phyloP scores from a whole-genome alignment of 306 rosid genomes.

The Vicia sativa region DNA sequence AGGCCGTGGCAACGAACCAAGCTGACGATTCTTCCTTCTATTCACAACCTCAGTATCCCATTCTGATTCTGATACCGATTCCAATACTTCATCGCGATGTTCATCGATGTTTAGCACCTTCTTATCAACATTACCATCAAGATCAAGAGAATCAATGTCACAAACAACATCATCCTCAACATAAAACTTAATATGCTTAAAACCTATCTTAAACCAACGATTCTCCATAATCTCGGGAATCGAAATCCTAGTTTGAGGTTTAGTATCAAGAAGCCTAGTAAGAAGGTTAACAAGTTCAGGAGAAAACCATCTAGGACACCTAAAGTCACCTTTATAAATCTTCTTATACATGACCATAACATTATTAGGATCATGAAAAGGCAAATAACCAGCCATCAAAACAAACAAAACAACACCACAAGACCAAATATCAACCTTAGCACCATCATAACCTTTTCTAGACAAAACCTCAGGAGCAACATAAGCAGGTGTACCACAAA shows the following conservation, averaged over 20 bases:
- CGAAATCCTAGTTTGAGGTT: constrained; percentile 51
- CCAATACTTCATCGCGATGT: constrained; percentile 8
- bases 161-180: constrained; percentile 55
- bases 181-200: constrained; percentile 53
- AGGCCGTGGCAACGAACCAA: constrained; percentile 44
- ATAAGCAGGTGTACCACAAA: constrained; percentile 71
- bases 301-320: constrained; percentile 64
- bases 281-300: constrained; percentile 38
- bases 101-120: background rate
- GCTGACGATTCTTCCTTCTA: constrained; percentile 8
- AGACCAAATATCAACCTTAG: constrained; percentile 65
- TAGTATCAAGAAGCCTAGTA: constrained; percentile 48
- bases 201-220: constrained; percentile 55
- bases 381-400: constrained; percentile 57
- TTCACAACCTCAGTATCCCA: constrained; percentile 41
- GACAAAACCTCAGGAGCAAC: constrained; percentile 65
- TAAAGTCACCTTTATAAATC: constrained; percentile 55
- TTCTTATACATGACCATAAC: constrained; percentile 58
- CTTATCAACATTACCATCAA: constrained; percentile 6
- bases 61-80: constrained; percentile 12
- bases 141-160: constrained; percentile 9
- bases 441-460: constrained; percentile 55
- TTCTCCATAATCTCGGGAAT: constrained; percentile 55
- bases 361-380: constrained; percentile 49
- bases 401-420: constrained; percentile 60